phyloP scores from a whole-genome alignment of 1,139 yeast genomes.

The Yamadazyma buinensis region DNA sequence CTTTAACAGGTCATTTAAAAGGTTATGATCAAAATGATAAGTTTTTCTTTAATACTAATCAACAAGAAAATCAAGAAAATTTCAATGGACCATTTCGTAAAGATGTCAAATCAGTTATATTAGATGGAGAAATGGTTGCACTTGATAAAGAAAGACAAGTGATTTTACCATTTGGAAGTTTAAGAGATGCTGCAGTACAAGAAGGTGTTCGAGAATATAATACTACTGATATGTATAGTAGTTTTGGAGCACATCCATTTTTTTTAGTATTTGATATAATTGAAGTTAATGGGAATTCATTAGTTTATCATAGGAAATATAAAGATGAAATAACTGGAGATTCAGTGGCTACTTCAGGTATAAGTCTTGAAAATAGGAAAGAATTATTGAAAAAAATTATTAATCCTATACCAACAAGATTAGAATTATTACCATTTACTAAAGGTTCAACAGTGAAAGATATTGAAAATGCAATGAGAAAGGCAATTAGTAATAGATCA shows the following conservation, averaged over 20 bases:
- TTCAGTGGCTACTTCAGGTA: neutral
- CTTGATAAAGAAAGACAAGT: constrained; percentile 62
- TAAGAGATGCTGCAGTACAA: constrained; percentile 66
- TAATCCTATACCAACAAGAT: constrained; percentile 44
- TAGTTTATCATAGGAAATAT: constrained; percentile 25
- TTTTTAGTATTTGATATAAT: constrained; percentile 71
- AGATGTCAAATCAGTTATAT: constrained; percentile 46
- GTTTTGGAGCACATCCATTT: constrained; percentile 52
- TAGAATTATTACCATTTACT: constrained; percentile 54
- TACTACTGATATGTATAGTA: constrained; percentile 34
- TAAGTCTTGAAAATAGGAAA: constrained; percentile 48
- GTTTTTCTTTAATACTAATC: neutral
- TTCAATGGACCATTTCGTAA: constrained; percentile 34
- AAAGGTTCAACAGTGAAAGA: constrained; percentile 45
- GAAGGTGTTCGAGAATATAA: constrained; percentile 43
- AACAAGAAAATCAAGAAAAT: neutral
- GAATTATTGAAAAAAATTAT: constrained; percentile 45
- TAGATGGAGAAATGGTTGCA: constrained; percentile 95
- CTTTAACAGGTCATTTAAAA: constrained; percentile 53
- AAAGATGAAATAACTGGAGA: neutral
- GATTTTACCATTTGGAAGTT: constrained; percentile 74
- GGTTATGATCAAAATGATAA: neutral
- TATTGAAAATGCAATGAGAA: constrained; percentile 52
- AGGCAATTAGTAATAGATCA: constrained; percentile 59
- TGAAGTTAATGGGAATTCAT: constrained; percentile 59